Evolutionary conservation across 2,329 filamentous ascomycete genomes (phyloP).

Genomic region (Ophiocordyceps camponoti-floridani): DNA sequence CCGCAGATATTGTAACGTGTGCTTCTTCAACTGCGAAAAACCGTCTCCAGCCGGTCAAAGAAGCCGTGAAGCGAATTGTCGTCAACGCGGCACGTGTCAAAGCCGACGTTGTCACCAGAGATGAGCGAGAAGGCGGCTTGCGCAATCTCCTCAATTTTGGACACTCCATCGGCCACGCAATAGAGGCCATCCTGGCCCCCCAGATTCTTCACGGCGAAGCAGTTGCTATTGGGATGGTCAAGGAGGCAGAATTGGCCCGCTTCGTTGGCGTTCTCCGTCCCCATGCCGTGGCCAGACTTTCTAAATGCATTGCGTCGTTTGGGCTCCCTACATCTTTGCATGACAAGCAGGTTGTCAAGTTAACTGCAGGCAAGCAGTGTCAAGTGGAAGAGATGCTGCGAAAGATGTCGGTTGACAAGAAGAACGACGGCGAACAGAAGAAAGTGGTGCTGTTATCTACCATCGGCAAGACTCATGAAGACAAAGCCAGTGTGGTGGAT

Average conservation of each 20-base stretch:
- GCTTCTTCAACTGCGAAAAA: constrained; percentile 18
- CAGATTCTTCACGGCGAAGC: constrained; percentile 92
- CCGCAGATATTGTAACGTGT: constrained; percentile 47
- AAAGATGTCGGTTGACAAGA: constrained; percentile 98
- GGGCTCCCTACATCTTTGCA: constrained; percentile 70
- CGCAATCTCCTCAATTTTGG: constrained; percentile 94
- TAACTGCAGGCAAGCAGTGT: constrained; percentile 76
- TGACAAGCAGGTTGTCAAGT: constrained; percentile 64
- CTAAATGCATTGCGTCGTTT: constrained; percentile 91
- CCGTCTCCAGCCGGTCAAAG: constrained; percentile 53
- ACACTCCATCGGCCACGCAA: constrained; percentile 93
- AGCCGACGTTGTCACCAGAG: constrained; percentile 81
- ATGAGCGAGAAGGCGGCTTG: constrained; percentile 86
- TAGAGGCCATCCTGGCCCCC: constrained; percentile 86
- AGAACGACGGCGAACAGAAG: constrained; percentile 89
- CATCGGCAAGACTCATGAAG: constrained; percentile 78
- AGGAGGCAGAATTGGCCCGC: constrained; percentile 84
- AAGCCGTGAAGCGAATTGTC: constrained; percentile 61
- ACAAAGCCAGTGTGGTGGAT: constrained; percentile 72
- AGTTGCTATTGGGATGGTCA: constrained; percentile 96
- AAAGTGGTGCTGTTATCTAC: constrained; percentile 86
- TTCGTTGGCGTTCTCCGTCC: constrained; percentile 73
- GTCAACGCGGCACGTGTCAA: constrained; percentile 85
- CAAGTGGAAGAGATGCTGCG: constrained; percentile 69
- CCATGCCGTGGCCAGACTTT: constrained; percentile 72